Conservation (phyloP, 225 moss, liverwort and hornwort genomes). For the Climacium dendroides region DNA sequence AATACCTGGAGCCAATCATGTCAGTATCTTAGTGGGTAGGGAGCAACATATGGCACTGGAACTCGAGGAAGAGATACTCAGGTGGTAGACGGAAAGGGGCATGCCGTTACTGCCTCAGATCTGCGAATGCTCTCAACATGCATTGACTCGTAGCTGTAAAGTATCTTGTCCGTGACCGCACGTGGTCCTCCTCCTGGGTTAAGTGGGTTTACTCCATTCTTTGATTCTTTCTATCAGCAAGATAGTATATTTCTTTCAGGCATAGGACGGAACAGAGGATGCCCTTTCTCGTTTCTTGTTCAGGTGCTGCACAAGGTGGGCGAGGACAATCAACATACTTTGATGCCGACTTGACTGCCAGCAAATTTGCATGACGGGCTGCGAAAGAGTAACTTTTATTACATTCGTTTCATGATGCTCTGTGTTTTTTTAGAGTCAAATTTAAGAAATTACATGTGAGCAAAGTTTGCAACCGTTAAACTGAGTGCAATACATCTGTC, state of each 20-base stretch:
- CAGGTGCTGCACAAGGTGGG: background rate
- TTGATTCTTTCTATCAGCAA: background rate
- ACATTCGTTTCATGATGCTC: background rate
- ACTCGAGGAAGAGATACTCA: constrained; percentile 27
- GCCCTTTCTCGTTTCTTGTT: background rate
- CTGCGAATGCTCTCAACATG: background rate
- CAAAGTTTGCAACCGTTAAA: background rate
- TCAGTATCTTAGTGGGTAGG: constrained; percentile 42
- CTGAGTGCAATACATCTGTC: background rate
- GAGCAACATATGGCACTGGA: constrained; percentile 40
- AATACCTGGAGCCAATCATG: constrained; percentile 39
- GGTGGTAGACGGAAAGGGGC: background rate
- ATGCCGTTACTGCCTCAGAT: background rate
- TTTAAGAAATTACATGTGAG: background rate
- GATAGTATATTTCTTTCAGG: background rate
- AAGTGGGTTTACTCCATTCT: background rate
- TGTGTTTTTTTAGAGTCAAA: background rate
- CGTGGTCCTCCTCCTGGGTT: background rate
- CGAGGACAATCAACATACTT: background rate
- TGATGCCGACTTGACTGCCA: background rate
- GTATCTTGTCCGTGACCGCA: background rate
- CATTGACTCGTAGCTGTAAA: background rate
- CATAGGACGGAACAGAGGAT: background rate
- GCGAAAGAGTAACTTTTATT: background rate
- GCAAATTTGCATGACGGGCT: background rate